Conservation (phyloP, 2,329 filamentous ascomycete genomes). For the Aspergillus sojae region DNA sequence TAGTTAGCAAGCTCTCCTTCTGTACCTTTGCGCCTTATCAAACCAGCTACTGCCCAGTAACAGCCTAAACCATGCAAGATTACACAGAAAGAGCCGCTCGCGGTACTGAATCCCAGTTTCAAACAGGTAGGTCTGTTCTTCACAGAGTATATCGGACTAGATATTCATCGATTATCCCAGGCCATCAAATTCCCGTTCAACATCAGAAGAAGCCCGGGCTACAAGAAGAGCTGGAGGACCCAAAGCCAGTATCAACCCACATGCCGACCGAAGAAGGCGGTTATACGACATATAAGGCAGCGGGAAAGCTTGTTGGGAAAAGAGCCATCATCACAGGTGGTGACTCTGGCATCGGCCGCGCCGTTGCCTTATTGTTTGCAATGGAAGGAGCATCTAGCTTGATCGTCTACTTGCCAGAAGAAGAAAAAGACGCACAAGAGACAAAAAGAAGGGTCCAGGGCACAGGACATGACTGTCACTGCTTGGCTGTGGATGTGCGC, state of each 20-base stretch:
- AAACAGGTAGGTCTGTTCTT: constrained; percentile 35
- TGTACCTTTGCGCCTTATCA: neutral
- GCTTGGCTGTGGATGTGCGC: constrained; percentile 66
- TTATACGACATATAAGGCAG: constrained; percentile 71
- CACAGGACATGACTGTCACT: constrained; percentile 66
- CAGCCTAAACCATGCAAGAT: constrained; percentile 14
- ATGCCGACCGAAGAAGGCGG: constrained; percentile 70
- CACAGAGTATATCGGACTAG: neutral
- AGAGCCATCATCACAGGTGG: constrained; percentile 80
- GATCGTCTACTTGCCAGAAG: constrained; percentile 74
- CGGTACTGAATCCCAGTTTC: constrained; percentile 35
- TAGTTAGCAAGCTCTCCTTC: neutral
- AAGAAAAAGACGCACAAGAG: constrained; percentile 74
- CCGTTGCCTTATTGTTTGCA: constrained; percentile 74
- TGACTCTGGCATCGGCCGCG: constrained; percentile 76
- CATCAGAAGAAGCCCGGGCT: constrained; percentile 58
- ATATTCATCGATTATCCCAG: constrained; percentile 29
- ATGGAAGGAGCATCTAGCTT: constrained; percentile 77
- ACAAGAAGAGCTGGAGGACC: constrained; percentile 58
- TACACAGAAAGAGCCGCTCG: constrained; percentile 17
- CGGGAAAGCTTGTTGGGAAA: constrained; percentile 74
- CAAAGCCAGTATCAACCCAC: constrained; percentile 63
- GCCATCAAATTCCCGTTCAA: constrained; percentile 54
- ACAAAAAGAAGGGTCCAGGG: constrained; percentile 70
- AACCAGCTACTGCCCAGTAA: neutral